Evolutionary conservation across 2,329 filamentous ascomycete species (phyloP), one percentile per base, ranked within the genome.

Genomic region (Phialocephala sp.): DNA sequence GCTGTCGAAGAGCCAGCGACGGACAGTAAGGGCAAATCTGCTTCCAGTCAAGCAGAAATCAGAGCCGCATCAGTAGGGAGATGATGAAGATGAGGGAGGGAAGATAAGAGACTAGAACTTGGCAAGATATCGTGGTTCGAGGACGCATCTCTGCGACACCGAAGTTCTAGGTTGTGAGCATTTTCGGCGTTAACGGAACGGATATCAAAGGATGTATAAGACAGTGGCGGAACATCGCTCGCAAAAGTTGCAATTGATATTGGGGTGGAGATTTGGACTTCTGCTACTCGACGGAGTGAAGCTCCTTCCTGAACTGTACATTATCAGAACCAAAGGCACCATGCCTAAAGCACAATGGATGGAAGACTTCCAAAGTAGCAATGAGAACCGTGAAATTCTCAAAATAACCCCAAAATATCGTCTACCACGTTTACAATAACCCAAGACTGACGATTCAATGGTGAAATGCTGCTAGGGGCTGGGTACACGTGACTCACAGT

Each of bases 1-100:
- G 87, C 92, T n/a, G 83, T 85, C 71, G 85, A 89, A 65, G 80
- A 82, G 32, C 66, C 72, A 24, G 67, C 66, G 41, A 61, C 61
- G 47, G 68, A 71, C 22, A 64, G 35, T 56, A 74, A 72, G 68
- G 54, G 62, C 47, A 63, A 62, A 45, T 37, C 59, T 9, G 57
- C 69, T 15, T 56, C 64, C 54, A 55, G 67, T 9, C 65, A 67
- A 56, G 57, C 57, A 66, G 70, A 73, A 41, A 56, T 61, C 32
- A 71, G 70, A 67, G 60, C 62, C 18, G 64, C 45, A 41, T 68
- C 64, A 20, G 37, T 64, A 68, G 58, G 61, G 39, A 71, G 68
- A 61, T 69, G 54, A 69, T 54, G 35, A 35, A 61, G 4, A 2
- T 35, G 18, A 8, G 2, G 32, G 8, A 22, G 3, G 36, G 35